phyloP scores from a whole-genome alignment of 768 basidiomycete species.

The Boletus edulis region DNA sequence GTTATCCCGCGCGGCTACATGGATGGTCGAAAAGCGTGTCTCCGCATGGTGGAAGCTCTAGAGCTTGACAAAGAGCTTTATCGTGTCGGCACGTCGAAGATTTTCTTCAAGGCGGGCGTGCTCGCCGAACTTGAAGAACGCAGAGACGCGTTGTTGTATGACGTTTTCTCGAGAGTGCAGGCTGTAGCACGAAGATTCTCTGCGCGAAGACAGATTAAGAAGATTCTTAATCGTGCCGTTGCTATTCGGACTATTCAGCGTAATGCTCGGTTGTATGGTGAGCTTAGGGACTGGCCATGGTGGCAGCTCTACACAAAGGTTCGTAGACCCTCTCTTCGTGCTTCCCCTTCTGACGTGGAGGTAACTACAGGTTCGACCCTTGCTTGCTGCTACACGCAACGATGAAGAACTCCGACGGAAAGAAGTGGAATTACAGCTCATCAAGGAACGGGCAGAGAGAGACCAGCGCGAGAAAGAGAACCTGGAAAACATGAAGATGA shows the following conservation, averaged over 20 bases:
- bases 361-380: conserved; percentile 71
- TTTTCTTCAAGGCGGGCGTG: conserved; percentile 99
- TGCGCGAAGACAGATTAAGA: conserved; percentile 87
- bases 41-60: conserved; percentile 85
- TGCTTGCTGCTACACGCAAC: conserved; percentile 87
- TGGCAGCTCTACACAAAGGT: conserved; percentile 98
- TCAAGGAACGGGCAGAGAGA: conserved; percentile 82
- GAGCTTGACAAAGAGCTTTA: conserved; percentile 83
- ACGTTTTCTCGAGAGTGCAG: conserved; percentile 86
- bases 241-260: conserved; percentile 92
- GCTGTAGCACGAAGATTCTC: conserved; percentile 83
- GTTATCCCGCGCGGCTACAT: conserved; percentile 94
- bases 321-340: background rate
- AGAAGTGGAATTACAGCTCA: conserved; percentile 75
- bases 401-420: conserved; percentile 91
- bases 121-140: conserved; percentile 95
- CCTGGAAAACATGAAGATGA: conserved; percentile 76
- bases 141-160: conserved; percentile 82
- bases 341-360: conserved; percentile 7
- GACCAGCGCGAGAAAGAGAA: conserved; percentile 81
- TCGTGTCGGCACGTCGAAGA: conserved; percentile 94
- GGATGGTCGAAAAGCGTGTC: conserved; percentile 94
- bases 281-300: conserved; percentile 96
- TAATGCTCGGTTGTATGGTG: conserved; percentile 89
- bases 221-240: conserved; percentile 87